Conservation (phyloP, 1,284 basidiomycete species). For the Pseudozyma flocculosa region DNA sequence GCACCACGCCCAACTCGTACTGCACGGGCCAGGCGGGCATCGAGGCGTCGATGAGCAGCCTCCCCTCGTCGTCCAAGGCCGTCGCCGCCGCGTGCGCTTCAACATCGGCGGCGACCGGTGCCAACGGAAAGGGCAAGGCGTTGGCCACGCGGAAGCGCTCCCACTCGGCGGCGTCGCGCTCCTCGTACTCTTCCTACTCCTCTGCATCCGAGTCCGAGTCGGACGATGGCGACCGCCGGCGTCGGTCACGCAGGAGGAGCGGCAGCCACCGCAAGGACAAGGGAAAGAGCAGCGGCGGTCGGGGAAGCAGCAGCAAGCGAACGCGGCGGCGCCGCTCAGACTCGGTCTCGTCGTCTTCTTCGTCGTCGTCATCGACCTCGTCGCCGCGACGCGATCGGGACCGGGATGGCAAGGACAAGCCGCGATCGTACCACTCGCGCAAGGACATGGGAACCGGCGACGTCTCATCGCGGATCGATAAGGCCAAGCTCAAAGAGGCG, state of each 20-base stretch:
- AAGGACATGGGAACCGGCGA: conserved; percentile 17
- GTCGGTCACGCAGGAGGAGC: too few species aligned
- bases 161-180: background rate
- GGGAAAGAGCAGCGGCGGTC: background rate
- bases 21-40: conserved; percentile 89
- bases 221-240: too few species aligned
- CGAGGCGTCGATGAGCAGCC: conserved; percentile 66
- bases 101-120: background rate
- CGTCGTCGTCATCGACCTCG: too few species aligned
- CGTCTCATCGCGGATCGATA: conserved; percentile 21
- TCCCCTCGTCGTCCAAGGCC: background rate
- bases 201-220: background rate
- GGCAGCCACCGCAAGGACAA: background rate
- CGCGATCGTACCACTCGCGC: background rate
- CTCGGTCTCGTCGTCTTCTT: background rate
- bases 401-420: too few species aligned
- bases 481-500: conserved; percentile 15
- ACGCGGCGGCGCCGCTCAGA: too few species aligned
- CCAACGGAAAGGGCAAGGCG: background rate
- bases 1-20: conserved; percentile 80
- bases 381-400: too few species aligned
- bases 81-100: background rate
- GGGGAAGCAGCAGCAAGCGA: background rate
- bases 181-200: background rate
- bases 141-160: background rate